phyloP scores from a whole-genome alignment of 257 asterid genomes.

The Scutellaria barbata region DNA sequence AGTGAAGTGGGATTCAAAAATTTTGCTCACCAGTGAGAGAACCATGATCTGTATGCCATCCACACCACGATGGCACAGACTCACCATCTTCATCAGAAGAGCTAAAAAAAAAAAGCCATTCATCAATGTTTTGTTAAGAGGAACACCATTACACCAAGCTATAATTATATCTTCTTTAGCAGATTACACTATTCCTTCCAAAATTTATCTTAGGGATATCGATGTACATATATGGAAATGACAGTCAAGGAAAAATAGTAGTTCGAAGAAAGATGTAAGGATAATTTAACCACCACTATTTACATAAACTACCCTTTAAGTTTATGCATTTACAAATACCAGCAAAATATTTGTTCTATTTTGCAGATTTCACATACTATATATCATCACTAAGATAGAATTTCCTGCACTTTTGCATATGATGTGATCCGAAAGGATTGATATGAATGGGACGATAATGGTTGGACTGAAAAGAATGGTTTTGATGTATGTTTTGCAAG shows the following conservation, averaged over 20 bases:
- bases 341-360: neutral
- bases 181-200: neutral
- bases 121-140: slow-evolving; percentile 8
- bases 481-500: no score
- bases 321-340: neutral
- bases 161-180: neutral
- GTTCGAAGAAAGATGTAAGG: neutral
- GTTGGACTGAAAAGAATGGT: no score
- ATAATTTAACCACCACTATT: neutral
- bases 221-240: neutral
- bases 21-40: slow-evolving; percentile 75
- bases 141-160: neutral
- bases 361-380: neutral
- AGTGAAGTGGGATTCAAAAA: slow-evolving; percentile 15
- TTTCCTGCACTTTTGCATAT: no score
- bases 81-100: slow-evolving; percentile 47
- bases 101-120: slow-evolving; percentile 39
- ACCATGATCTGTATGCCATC: slow-evolving; percentile 99
- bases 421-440: no score
- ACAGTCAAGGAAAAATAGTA: neutral
- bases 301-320: neutral
- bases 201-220: neutral
- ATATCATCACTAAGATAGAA: neutral
- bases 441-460: no score
- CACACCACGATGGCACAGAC: slow-evolving; percentile 88